Base-by-base conservation (phyloP, 768 basidiomycete genomes). In the Russula compacta region DNA sequence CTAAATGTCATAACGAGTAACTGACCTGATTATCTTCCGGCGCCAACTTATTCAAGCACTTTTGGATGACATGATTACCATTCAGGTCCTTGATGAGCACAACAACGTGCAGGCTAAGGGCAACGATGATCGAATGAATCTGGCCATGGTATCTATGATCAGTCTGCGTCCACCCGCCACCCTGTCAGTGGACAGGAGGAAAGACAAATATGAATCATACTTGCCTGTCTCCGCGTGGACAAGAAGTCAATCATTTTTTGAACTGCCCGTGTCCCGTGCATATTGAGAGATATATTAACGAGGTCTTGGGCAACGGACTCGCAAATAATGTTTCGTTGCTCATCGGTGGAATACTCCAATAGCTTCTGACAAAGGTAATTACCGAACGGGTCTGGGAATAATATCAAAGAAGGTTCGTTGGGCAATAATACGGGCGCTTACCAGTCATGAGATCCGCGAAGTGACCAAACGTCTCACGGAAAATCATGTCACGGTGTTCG, bases 191-290 rank as follows among this genome's bases (percentile, higher is more conserved):
- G 60, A 73, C 71, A 75, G 73, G 77, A 73, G 72, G 72, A 67
- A 71, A 67, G 66, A 52, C 58, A 67, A 64, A 60, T 54, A 67
- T 64, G 65, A 70, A 69, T 58, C 51, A 62, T 64, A 83, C 86
- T 82, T 77, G 79, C 91, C 89, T 94, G 92, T 70, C 97, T 79
- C 69, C 91, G 86, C 56, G 92, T 93, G 21, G 95, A 95, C 71
- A 99, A 76, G 79, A 97, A 98, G 74, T 99, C 97, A 65, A 99
- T 97, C 95, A 98, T 98, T 79, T 98, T 98, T 78, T 99, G 97
- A 60, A 98, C 97, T 32, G 97, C 97, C 63, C 97, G 86, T 36
- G 97, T 99, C 36, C 97, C 97, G 74, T 99, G 97, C 97, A 99
- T 99, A 76, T 99, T 99, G 64, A 99, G 79, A 38, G 94, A 97